Evolutionary conservation across 805 yeast genomes (phyloP), one percentile per base, ranked within the genome.

Genomic region (Sugiyamaella marilandica): DNA sequence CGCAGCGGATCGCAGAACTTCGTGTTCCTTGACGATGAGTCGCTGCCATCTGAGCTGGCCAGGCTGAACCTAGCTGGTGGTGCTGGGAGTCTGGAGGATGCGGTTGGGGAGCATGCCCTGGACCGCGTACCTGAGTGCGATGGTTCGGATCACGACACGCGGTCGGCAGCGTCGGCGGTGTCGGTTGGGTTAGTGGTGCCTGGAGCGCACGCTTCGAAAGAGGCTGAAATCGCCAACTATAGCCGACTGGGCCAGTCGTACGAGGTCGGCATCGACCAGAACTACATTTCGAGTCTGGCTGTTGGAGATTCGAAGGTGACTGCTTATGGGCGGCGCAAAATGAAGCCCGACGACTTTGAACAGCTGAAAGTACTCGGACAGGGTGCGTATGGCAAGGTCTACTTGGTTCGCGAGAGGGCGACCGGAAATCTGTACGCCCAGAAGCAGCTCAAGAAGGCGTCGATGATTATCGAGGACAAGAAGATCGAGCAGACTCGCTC

Each of bases 371-470:
- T 88, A 0, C 72, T 89, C 5, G 97, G 97, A 0, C 79, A 83
- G 49, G 97, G 97, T 2, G 89, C 96, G 1, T 89, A 86, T 60
- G 96, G 97, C 2, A 88, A 87, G 64, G 97, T 89, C 2, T 70
- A 87, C 8, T 70, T 89, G 19, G 96, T 89, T 1, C 79, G 81
- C 47, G 90, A 89, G 63, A 73, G 67, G 49, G 56, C 70, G 19
- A 79, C 87, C 0, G 84, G 84, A 0, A 78, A 78, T 58, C 68
- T 89, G 10, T 90, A 79, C 69, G 97, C 97, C 0, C 94, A 87
- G 74, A 89, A 89, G 64, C 95, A 89, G 61, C 71, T 89, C 57
- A 81, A 82, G 60, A 89, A 89, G 66, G 95, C 96, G 0, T 80
- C 87, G 24, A 83, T 89, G 65, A 74, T 85, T 45, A 84, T 89